Conservation (phyloP, 805 yeast genomes). For the Teunomyces barrocoloradensis region DNA sequence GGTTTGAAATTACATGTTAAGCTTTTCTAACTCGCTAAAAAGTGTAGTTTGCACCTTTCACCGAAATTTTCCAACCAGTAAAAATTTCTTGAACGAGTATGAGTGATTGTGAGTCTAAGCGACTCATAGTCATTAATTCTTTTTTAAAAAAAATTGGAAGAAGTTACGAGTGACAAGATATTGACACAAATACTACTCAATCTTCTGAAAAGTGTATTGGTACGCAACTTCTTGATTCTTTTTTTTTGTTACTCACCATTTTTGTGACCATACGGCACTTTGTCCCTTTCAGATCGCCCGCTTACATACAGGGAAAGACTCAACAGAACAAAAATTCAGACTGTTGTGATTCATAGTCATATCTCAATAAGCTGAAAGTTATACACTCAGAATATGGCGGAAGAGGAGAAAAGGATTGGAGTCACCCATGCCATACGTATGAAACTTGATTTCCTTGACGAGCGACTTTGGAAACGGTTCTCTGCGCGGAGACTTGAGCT, state of each 20-base stretch:
- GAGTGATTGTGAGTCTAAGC: conserved; percentile 1
- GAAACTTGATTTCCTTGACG: conserved; percentile 74
- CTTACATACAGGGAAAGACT: conserved; percentile 1
- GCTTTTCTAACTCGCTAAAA: not conserved
- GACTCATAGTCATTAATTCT: conserved; percentile 2
- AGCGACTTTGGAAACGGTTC: conserved; percentile 81
- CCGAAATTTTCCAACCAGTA: not conserved
- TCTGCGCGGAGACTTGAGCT: conserved; percentile 87
- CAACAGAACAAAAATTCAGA: conserved; percentile 3
- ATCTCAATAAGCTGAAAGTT: not conserved
- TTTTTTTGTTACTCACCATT: too few relatives aligned
- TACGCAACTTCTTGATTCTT: too few relatives aligned
- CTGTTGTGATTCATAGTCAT: conserved; percentile 11
- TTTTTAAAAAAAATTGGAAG: too few relatives aligned
- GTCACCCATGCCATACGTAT: conserved; percentile 57
- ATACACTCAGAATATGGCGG: not conserved
- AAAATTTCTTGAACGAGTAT: not conserved
- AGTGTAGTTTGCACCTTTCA: not conserved
- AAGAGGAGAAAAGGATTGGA: conserved; percentile 36
- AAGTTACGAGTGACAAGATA: too few relatives aligned
- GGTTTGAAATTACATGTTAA: not conserved
- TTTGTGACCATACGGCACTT: not conserved
- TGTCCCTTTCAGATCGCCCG: not conserved
- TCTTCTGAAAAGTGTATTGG: too few relatives aligned
- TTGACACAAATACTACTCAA: too few relatives aligned